phyloP scores from a whole-genome alignment of 2,329 filamentous ascomycete genomes.

The Pseudogymnoascus sp. region DNA sequence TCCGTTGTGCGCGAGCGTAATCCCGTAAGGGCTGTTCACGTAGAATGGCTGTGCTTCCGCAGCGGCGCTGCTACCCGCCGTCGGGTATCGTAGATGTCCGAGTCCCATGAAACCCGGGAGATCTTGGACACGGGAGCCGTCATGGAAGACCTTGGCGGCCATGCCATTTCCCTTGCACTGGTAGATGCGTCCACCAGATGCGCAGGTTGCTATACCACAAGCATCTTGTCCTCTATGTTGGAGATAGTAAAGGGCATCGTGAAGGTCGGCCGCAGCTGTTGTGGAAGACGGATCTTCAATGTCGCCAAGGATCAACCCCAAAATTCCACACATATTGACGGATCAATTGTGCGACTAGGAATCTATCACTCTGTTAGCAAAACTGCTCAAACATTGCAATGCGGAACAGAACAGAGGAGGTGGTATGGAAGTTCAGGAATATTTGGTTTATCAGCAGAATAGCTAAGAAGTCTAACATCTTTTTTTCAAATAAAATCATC shows the following conservation, averaged over 20 bases:
- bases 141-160: conserved; percentile 75
- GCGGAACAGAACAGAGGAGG: not conserved
- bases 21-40: conserved; percentile 78
- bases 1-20: conserved; percentile 77
- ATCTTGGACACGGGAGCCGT: conserved; percentile 65
- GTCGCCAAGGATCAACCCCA: conserved; percentile 53
- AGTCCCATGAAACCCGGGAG: conserved; percentile 82
- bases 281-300: conserved; percentile 38
- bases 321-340: conserved; percentile 52
- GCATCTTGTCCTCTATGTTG: conserved; percentile 79
- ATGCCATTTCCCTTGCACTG: conserved; percentile 89
- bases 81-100: conserved; percentile 82
- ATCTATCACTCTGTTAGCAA: conserved; percentile 11
- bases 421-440: conserved; percentile 20
- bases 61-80: conserved; percentile 74
- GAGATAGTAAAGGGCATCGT: conserved; percentile 65
- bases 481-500: conserved; percentile 22
- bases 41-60: conserved; percentile 91
- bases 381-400: not conserved
- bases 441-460: conserved; percentile 23
- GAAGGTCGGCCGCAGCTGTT: conserved; percentile 54
- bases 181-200: conserved; percentile 69
- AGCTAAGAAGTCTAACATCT: conserved; percentile 39
- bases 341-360: not conserved
- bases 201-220: conserved; percentile 72